A percentile compares a stretch with the other conserved stretches of the same genome.
Conservation (phyloP, 2,329 filamentous ascomycete genomes). For the Ceratocystis ficicola region DNA sequence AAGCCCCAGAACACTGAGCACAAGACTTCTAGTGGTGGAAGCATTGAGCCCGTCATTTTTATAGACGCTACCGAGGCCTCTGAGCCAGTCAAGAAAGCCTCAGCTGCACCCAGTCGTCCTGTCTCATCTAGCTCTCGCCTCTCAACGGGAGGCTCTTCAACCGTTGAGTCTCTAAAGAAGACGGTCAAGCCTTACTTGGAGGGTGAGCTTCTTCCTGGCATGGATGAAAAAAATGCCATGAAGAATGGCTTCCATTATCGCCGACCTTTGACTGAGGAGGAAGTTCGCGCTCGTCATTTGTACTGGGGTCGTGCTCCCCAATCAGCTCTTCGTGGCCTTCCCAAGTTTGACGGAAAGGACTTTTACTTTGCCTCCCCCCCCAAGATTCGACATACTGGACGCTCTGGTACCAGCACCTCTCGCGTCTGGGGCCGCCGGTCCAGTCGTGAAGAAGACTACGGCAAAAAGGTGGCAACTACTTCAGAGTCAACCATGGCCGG, state of each 20-base stretch:
- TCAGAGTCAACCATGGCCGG: conserved; percentile 10
- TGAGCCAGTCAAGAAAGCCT: conserved; percentile 14
- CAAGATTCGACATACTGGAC: conserved; percentile 28
- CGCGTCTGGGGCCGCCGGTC: conserved; percentile 17
- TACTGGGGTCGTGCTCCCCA: conserved; percentile 49
- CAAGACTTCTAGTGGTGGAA: not conserved
- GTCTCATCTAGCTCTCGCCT: conserved; percentile 5
- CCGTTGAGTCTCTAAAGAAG: conserved; percentile 19
- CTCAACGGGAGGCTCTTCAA: conserved; percentile 2
- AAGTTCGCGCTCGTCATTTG: conserved; percentile 45
- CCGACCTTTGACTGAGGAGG: conserved; percentile 46
- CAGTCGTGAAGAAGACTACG: conserved; percentile 14
- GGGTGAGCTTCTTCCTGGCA: conserved; percentile 38
- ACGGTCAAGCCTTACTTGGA: conserved; percentile 40
- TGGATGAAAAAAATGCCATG: conserved; percentile 33
- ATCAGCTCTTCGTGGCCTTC: conserved; percentile 40
- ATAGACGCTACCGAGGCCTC: conserved; percentile 11
- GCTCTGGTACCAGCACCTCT: conserved; percentile 5
- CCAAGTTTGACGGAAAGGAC: conserved; percentile 53
- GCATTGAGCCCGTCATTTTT: conserved; percentile 10
- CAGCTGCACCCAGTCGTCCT: not conserved
- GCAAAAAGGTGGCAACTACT: conserved; percentile 16
- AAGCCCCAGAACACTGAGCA: conserved; percentile 15
- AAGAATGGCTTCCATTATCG: conserved; percentile 43
- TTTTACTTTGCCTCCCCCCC: conserved; percentile 48